These are phyloP conservation scores for Neckera pumila DNA, from an alignment of 225 moss, liverwort and hornwort species.

Conservation along the genomic window DNA sequence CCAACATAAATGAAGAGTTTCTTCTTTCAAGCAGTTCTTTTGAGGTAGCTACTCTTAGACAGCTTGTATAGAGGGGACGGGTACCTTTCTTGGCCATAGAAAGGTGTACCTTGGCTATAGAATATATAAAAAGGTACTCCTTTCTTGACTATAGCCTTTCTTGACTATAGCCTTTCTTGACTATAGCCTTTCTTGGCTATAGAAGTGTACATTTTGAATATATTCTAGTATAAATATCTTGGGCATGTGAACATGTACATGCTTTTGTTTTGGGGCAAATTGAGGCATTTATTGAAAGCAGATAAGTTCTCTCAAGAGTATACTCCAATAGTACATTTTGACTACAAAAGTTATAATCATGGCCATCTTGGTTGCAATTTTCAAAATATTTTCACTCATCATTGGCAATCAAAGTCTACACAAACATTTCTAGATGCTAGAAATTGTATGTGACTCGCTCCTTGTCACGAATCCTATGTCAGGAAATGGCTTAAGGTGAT, in stretches of 20 bases:
- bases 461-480: not conserved
- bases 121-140: too few relatives aligned
- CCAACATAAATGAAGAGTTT: not conserved
- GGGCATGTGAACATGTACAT: too few relatives aligned
- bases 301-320: not conserved
- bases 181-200: too few relatives aligned
- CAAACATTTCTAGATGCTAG: not conserved
- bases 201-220: too few relatives aligned
- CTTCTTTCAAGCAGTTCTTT: not conserved
- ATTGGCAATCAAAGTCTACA: not conserved
- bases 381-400: not conserved
- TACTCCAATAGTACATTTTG: too few relatives aligned
- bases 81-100: not conserved
- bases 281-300: not conserved
- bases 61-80: not conserved
- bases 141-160: too few relatives aligned
- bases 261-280: not conserved
- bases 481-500: too few relatives aligned
- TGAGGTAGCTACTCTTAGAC: not conserved
- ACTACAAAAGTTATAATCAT: not conserved
- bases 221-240: not conserved
- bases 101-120: too few relatives aligned
- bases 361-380: not conserved
- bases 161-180: too few relatives aligned
- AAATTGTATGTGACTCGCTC: not conserved